Evolutionary conservation across 352 stramenopile species (phyloP).

Genomic region (Phytophthora macrochlamydospora): DNA sequence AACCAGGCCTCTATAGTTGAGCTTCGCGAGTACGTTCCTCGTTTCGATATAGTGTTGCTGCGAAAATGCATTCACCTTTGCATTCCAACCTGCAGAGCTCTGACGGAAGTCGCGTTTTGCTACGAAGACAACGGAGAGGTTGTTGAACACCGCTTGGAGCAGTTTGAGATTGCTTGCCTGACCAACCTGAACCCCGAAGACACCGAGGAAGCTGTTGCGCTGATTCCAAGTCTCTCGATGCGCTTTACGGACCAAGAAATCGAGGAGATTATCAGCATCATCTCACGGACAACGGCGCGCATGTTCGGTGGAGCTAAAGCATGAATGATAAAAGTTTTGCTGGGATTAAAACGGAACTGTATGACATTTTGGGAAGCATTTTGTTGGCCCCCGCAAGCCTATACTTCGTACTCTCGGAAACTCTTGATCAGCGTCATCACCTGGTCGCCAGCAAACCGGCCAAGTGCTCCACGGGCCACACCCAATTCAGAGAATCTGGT

Average conservation of each 20-base stretch:
- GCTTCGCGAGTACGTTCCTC: conserved; percentile 68
- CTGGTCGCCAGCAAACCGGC: conserved; percentile 84
- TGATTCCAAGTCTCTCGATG: conserved; percentile 85
- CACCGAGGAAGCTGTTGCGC: conserved; percentile 76
- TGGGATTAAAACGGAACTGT: not conserved
- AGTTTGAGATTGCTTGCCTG: conserved; percentile 86
- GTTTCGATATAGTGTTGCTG: not conserved
- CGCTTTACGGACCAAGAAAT: conserved; percentile 85
- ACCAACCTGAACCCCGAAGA: conserved; percentile 88
- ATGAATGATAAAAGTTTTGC: not conserved
- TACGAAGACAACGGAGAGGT: conserved; percentile 62
- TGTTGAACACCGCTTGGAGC: conserved; percentile 70
- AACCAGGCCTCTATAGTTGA: conserved; percentile 89
- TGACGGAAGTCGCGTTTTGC: conserved; percentile 78
- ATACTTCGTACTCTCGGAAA: conserved; percentile 58
- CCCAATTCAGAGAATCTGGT: conserved; percentile 69
- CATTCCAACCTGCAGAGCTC: conserved; percentile 39
- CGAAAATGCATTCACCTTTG: not conserved
- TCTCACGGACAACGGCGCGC: conserved; percentile 72
- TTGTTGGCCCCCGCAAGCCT: conserved; percentile 17
- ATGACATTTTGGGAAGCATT: too few relatives aligned
- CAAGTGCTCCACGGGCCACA: conserved; percentile 70
- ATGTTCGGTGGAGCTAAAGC: conserved; percentile 57
- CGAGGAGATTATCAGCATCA: conserved; percentile 80
- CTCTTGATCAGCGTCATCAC: conserved; percentile 85